A percentile compares a stretch with the other conserved stretches of the same genome.
phyloP scores from a whole-genome alignment of 805 yeast genomes.

The Vanderwaltozyma polyspora region DNA sequence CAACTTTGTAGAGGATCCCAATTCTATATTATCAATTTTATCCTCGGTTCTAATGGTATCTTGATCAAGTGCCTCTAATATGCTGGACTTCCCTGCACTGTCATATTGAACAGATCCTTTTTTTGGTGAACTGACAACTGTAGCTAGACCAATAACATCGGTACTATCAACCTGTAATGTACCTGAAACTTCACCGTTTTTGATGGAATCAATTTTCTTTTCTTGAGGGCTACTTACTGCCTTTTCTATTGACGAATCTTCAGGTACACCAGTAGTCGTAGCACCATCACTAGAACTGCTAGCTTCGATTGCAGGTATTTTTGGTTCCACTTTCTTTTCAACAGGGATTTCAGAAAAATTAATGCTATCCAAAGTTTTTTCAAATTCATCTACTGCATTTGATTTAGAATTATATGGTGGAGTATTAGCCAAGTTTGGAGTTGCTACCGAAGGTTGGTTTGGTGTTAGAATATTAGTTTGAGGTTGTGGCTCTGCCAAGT shows the following conservation, averaged over 20 bases:
- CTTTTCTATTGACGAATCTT: background rate
- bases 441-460: too few relatives aligned
- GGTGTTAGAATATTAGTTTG: conserved; percentile 3
- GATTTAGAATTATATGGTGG: background rate
- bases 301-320: too few relatives aligned
- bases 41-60: background rate
- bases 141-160: conserved; percentile 12
- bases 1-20: background rate
- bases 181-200: background rate
- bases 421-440: too few relatives aligned
- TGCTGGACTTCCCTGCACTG: too few relatives aligned
- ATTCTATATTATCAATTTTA: background rate
- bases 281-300: too few relatives aligned
- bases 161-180: background rate
- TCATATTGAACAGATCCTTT: conserved; percentile 11
- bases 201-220: background rate
- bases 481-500: background rate
- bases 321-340: too few relatives aligned
- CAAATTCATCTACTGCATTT: background rate
- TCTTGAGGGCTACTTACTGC: too few relatives aligned
- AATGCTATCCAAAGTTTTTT: background rate
- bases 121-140: conserved; percentile 14
- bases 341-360: too few relatives aligned
- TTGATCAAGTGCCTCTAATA: too few relatives aligned
- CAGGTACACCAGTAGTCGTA: conserved; percentile 1